Evolutionary conservation across 495 filamentous ascomycete genomes (phyloP).

Genomic region (Cairneyella variabilis): DNA sequence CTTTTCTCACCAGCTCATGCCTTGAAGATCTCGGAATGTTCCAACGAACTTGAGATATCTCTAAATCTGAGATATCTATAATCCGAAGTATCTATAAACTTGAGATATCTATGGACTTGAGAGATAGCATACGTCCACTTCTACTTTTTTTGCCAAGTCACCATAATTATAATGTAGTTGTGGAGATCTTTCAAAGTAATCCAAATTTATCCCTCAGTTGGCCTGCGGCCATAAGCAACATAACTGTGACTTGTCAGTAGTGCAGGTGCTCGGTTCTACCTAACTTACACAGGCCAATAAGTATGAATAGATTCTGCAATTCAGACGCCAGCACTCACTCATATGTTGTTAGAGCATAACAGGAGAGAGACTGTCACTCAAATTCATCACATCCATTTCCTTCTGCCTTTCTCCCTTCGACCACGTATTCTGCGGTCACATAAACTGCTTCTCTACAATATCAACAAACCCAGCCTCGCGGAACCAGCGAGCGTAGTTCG

Average conservation of each 20-base stretch:
- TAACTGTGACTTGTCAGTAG: not conserved
- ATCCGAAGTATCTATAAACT: too few relatives aligned
- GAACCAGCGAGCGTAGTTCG: slow-evolving; percentile 29
- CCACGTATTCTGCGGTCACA: slow-evolving; percentile 50
- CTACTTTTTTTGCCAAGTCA: too few relatives aligned
- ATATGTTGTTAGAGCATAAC: slow-evolving; percentile 48
- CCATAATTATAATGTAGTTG: too few relatives aligned
- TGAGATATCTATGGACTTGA: too few relatives aligned
- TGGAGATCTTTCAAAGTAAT: too few relatives aligned
- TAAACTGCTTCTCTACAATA: slow-evolving; percentile 44
- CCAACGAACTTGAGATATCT: too few relatives aligned
- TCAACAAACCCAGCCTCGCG: slow-evolving; percentile 56
- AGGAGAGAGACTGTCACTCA: slow-evolving; percentile 46
- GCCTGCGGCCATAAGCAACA: slow-evolving; percentile 20
- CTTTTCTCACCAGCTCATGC: too few relatives aligned
- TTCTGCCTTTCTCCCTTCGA: slow-evolving; percentile 43
- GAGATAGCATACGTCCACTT: too few relatives aligned
- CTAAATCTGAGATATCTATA: too few relatives aligned
- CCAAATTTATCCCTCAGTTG: too few relatives aligned
- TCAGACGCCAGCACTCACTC: slow-evolving; percentile 36
- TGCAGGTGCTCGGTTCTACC: not conserved
- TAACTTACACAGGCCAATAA: slow-evolving; percentile 42
- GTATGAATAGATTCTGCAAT: slow-evolving; percentile 38
- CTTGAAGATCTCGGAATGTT: too few relatives aligned
- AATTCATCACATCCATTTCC: slow-evolving; percentile 40